Evolutionary conservation across 176 grass and related monocot species (phyloP), one percentile per base, ranked within the genome.

Genomic region (Phragmites australis): DNA sequence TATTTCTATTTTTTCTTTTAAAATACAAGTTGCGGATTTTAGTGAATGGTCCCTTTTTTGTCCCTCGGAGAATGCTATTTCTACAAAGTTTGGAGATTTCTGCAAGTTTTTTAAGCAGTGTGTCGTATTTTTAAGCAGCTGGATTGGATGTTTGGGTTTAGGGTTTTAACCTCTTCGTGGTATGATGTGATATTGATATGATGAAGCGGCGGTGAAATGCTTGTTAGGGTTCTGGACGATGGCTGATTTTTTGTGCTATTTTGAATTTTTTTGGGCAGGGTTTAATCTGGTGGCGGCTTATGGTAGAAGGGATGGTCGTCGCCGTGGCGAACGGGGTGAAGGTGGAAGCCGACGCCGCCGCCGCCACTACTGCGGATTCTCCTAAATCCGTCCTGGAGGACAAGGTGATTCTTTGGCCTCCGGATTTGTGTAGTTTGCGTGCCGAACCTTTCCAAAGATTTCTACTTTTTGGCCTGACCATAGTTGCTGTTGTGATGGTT

Each of bases 381-480:
- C 96, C 96, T 1, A 95, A 73, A n/a, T 99, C 92, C 65, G 96
- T 99, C 31, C 84, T 99, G 47, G 88, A 78, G 82, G 92, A 99
- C 11, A 90, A 99, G 92, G 96, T 99, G 68, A 44, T 81, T 73
- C 4, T 39, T 23, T 51, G 6, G 0, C 7, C 8, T 47, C 11
- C 44, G 37, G 58, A 68, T 81, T 56, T 81, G 1, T 63, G 11
- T 9, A 45, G 60, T 60, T 26, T 54, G 32, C 2, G 4, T 22
- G 52, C 40, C 1, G 11, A 40, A 45, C 9, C 65, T 85, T 8
- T 70, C 37, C 3, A 76, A 76, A 13, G 4, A 47, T 71, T 76
- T 61, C 8, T 17, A 30, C 14, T 45, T 34, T 48, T 16, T 14
- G 23, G 18, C 1, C 37, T 23, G 9, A 57, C 15, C 0, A 9